Conservation (phyloP, 352 stramenopile genomes). For the Lagenidium giganteum region DNA sequence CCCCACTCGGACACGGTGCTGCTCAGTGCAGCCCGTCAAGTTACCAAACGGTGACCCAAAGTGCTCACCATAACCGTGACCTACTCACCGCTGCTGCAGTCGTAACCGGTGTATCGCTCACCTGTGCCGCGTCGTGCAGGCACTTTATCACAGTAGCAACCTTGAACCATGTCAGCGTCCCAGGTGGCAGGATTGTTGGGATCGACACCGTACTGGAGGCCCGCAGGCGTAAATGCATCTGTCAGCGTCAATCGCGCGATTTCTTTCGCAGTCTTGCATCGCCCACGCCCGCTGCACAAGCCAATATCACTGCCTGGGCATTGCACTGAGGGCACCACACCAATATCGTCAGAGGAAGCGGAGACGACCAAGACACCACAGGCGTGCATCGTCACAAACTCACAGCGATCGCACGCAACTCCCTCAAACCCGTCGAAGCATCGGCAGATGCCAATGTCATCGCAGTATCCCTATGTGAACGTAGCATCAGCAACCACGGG, state of each 20-base stretch:
- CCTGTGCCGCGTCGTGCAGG: conserved; percentile 36
- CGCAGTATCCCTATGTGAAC: conserved; percentile 45
- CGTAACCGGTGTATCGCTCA: conserved; percentile 58
- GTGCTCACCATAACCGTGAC: too few species aligned
- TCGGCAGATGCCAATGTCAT: conserved; percentile 36
- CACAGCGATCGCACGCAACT: conserved; percentile 59
- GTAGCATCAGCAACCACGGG: too few species aligned
- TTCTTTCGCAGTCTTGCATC: conserved; percentile 42
- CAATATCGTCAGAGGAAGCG: too few species aligned
- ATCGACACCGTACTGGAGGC: conserved; percentile 68
- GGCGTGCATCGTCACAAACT: too few species aligned
- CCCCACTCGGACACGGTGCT: conserved; percentile 76
- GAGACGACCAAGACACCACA: too few species aligned
- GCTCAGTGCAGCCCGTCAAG: too few species aligned
- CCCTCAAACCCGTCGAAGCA: conserved; percentile 70
- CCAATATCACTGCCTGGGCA: conserved; percentile 28
- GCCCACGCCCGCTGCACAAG: conserved; percentile 35
- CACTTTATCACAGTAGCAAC: conserved; percentile 87
- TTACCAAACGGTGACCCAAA: too few species aligned
- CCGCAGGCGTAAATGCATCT: conserved; percentile 21
- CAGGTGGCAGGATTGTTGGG: conserved; percentile 74
- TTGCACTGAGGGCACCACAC: conserved; percentile 23
- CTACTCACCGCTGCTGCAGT: conserved; percentile 65
- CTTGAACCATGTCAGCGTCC: conserved; percentile 82
- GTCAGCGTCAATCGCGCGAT: conserved; percentile 50